A percentile compares a stretch with the other conserved stretches of the same genome.
phyloP scores from a whole-genome alignment of 2,329 filamentous ascomycete species.

The Microdochium trichocladiopsis region DNA sequence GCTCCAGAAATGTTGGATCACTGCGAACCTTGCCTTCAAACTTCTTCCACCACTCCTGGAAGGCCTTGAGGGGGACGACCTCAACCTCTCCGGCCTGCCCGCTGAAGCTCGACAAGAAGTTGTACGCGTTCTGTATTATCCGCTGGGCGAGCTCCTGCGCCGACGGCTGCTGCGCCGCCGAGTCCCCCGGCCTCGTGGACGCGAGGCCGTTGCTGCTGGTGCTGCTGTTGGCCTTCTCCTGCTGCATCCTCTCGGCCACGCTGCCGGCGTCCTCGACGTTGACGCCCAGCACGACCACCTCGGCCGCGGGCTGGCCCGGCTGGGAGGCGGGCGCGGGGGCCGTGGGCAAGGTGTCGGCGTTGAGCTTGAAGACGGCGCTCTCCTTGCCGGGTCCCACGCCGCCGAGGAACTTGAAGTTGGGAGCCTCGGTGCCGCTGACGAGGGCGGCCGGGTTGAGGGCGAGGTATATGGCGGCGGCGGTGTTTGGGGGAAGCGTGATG shows the following conservation, averaged over 20 bases:
- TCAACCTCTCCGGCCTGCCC: constrained; percentile 63
- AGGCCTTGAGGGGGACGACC: constrained; percentile 87
- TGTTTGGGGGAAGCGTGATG: constrained; percentile 61
- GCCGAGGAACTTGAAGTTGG: constrained; percentile 77
- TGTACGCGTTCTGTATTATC: constrained; percentile 96
- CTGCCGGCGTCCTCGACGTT: constrained; percentile 68
- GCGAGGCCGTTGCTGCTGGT: constrained; percentile 11
- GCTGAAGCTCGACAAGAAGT: constrained; percentile 87
- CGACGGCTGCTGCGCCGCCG: constrained; percentile 34
- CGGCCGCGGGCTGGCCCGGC: constrained; percentile 13
- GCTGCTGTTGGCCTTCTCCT: constrained; percentile 9
- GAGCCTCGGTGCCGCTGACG: constrained; percentile 30
- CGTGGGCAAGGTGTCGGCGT: constrained; percentile 10
- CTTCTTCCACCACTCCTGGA: constrained; percentile 97
- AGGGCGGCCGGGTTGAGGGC: constrained; percentile 38
- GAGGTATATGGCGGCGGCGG: constrained; percentile 86
- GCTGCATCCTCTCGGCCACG: constrained; percentile 48
- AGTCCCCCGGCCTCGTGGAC: constrained; percentile 9
- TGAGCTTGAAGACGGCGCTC: constrained; percentile 82
- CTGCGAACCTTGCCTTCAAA: constrained; percentile 82
- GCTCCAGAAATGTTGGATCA: constrained; percentile 85
- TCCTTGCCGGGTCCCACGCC: constrained; percentile 87
- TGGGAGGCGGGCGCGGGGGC: not conserved
- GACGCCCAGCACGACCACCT: constrained; percentile 66
- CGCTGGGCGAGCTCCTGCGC: constrained; percentile 80